Conservation (phyloP, 2,329 filamentous ascomycete genomes). For the Ceratocystis huliohia region DNA sequence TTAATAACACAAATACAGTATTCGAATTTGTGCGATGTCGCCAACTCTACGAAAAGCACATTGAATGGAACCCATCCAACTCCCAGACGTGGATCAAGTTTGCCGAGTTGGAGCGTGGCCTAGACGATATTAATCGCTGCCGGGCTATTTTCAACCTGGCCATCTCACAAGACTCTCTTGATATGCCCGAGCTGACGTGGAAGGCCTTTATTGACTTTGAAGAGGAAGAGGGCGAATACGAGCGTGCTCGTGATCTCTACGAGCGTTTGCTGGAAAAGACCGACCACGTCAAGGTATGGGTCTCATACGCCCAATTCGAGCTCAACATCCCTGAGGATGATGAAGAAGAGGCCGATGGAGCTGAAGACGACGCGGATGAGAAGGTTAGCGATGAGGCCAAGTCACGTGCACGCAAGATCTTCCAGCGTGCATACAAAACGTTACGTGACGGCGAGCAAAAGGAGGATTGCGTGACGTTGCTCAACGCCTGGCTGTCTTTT, state of each 20-base stretch:
- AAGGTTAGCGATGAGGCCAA: slow-evolving; percentile 75
- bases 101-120: slow-evolving; percentile 77
- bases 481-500: slow-evolving; percentile 87
- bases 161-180: slow-evolving; percentile 65
- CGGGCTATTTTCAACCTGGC: slow-evolving; percentile 88
- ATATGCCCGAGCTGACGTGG: slow-evolving; percentile 97
- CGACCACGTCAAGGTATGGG: slow-evolving; percentile 99
- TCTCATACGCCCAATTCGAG: slow-evolving; percentile 96
- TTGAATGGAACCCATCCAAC: slow-evolving; percentile 83
- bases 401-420: slow-evolving; percentile 65
- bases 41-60: slow-evolving; percentile 83
- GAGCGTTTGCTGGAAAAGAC: slow-evolving; percentile 87
- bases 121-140: slow-evolving; percentile 79
- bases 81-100: slow-evolving; percentile 94
- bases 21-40: slow-evolving; percentile 90
- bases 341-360: slow-evolving; percentile 42
- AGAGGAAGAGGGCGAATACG: slow-evolving; percentile 87
- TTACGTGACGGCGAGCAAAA: slow-evolving; percentile 87
- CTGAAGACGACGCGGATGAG: slow-evolving; percentile 49
- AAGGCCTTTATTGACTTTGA: slow-evolving; percentile 98
- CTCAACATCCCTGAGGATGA: slow-evolving; percentile 77
- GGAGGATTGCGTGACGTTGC: slow-evolving; percentile 81
- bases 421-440: slow-evolving; percentile 69
- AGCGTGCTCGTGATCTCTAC: slow-evolving; percentile 67
- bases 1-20: slow-evolving; percentile 29